A percentile compares a stretch with the other conserved stretches of the same genome.
Evolutionary conservation across 495 filamentous ascomycete species (phyloP).

Genomic region (Emericellopsis terricola): DNA sequence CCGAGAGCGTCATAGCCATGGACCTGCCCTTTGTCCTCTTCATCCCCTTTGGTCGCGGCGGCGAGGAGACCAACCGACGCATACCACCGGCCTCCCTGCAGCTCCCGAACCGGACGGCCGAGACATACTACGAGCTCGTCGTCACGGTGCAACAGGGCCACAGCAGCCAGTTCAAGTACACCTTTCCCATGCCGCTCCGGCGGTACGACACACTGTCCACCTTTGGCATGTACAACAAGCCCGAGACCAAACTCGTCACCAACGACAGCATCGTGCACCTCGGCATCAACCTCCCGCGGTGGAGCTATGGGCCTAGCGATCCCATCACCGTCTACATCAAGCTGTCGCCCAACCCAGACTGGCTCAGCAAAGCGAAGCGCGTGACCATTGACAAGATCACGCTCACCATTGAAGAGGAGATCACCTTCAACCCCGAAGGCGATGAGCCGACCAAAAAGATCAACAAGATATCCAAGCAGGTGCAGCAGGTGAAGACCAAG

Average conservation of each 20-base stretch:
- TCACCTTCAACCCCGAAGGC: constrained; percentile 95
- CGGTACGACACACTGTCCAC: constrained; percentile 94
- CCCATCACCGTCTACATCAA: constrained; percentile 93
- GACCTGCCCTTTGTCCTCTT: constrained; percentile 94
- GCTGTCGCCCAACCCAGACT: constrained; percentile 78
- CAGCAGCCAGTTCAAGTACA: constrained; percentile 69
- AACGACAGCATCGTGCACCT: constrained; percentile 85
- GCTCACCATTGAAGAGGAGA: constrained; percentile 88
- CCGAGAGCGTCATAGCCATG: constrained; percentile 85
- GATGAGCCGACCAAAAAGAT: constrained; percentile 86
- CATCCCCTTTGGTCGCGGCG: constrained; percentile 83
- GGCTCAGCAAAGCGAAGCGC: constrained; percentile 72
- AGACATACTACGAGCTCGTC: constrained; percentile 92
- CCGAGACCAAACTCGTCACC: constrained; percentile 67
- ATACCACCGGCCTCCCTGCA: constrained; percentile 89
- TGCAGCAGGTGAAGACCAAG: constrained; percentile 62
- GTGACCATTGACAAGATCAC: constrained; percentile 92
- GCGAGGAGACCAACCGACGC: constrained; percentile 68
- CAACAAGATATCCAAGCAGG: constrained; percentile 70
- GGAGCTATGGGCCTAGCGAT: constrained; percentile 92
- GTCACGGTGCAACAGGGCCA: constrained; percentile 87
- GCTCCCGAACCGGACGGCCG: constrained; percentile 76
- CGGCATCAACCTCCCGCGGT: constrained; percentile 76
- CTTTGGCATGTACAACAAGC: constrained; percentile 98
- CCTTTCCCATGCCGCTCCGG: constrained; percentile 77